These are phyloP conservation scores for Penicillium canescens DNA, from an alignment of 495 filamentous ascomycete species.

Conservation along the genomic window DNA sequence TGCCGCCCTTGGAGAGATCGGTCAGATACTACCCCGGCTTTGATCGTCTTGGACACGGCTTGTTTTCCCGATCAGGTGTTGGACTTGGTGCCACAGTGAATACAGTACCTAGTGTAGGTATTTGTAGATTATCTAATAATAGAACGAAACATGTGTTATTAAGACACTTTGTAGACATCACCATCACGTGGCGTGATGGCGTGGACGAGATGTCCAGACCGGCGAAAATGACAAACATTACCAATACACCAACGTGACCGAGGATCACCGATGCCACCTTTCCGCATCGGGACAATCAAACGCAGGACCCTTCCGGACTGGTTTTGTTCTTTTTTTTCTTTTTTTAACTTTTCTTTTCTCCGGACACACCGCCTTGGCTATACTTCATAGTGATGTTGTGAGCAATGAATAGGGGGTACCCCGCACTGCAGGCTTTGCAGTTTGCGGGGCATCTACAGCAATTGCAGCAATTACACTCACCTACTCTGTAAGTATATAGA, in stretches of 20 bases:
- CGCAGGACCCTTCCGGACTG: slow-evolving; percentile 22
- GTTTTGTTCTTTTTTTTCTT: slow-evolving; percentile 16
- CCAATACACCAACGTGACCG: slow-evolving; percentile 6
- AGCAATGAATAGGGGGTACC: slow-evolving; percentile 6
- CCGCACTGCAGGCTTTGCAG: slow-evolving; percentile 21
- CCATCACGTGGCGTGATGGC: slow-evolving; percentile 5
- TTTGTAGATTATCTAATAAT: neutral
- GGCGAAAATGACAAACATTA: slow-evolving; percentile 20
- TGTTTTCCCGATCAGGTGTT: slow-evolving; percentile 11
- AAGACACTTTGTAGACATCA: too few relatives aligned
- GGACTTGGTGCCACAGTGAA: neutral
- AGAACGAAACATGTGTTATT: neutral
- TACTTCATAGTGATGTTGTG: slow-evolving; percentile 3
- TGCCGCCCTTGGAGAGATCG: too few relatives aligned
- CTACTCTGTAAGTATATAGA: too few relatives aligned
- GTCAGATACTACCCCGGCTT: too few relatives aligned
- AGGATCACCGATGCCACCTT: slow-evolving; percentile 22
- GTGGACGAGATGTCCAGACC: neutral
- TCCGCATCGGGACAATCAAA: slow-evolving; percentile 25
- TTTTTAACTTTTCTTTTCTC: slow-evolving; percentile 1
- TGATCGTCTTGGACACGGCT: too few relatives aligned
- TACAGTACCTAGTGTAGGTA: neutral
- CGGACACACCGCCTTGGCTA: neutral
- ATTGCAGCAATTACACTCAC: neutral
- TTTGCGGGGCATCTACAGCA: slow-evolving; percentile 25